Base-by-base conservation (phyloP, 1,284 basidiomycete genomes). In the Inonotus hispidus region DNA sequence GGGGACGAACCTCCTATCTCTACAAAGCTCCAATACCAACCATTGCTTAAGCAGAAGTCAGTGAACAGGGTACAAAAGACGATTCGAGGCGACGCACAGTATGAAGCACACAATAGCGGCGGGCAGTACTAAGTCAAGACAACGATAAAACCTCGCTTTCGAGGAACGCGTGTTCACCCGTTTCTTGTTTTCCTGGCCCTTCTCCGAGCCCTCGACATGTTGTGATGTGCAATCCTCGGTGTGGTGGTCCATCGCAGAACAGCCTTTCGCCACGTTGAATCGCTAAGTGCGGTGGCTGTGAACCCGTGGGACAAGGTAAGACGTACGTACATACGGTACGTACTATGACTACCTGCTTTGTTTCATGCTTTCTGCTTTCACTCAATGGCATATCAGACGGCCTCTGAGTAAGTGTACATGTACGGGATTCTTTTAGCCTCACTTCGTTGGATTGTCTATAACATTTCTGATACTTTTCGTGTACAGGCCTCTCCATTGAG, bases 1-100 rank as follows among this genome's bases (percentile, higher is more conserved):
- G n/a, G 21, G 39, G 32, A 57, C 45, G n/a, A 29, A 60, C 59
- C 23, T 46, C 59, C 59, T 7, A 60, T 38, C 53, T 60, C 37
- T 21, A 60, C 27, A 23, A 21, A n/a, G 35, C 59, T 47, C 59
- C 52, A 60, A 47, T 60, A 60, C 39, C 50, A 53, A 3, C 52
- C 59, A 47, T 60, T 54, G n/a, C 59, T 60, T 1, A 21, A 32
- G 50, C 21, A 53, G 19, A 2, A 38, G 13, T 53, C 38, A 14
- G 16, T 53, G 16, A 35, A 8, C 27, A 32, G 23, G 25, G 23
- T 3, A 16, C 1, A 32, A 27, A 52, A 23, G 16, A 49, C 25
- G 21, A 27, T 14, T 10, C 38, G 35, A 38, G 23, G 16, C 7
- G 7, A 54, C 60, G 29, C 53, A 62, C 60, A 62, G 23, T n/a